These are phyloP conservation scores for Wickerhamiella musiphila DNA, from an alignment of 805 yeast genomes.

Conservation along the genomic window DNA sequence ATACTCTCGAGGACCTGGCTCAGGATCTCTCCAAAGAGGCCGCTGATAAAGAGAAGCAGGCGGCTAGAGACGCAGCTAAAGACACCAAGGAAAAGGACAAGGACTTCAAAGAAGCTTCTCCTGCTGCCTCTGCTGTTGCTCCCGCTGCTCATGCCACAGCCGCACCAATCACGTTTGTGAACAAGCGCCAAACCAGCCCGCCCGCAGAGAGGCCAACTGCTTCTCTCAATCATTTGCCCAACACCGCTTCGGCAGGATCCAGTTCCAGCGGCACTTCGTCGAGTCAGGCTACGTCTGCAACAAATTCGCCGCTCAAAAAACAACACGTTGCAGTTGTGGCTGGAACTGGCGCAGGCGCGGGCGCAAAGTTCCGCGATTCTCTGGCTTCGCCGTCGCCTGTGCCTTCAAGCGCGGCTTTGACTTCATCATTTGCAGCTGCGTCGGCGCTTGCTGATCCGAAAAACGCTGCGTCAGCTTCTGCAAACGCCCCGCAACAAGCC, in stretches of 20 bases:
- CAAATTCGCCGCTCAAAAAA: too few relatives aligned
- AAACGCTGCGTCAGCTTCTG: constrained; percentile 1
- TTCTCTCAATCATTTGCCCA: too few relatives aligned
- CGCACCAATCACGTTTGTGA: constrained; percentile 12
- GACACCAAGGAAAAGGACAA: constrained; percentile 13
- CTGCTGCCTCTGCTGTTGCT: constrained; percentile 12
- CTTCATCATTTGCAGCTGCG: too few relatives aligned
- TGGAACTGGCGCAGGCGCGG: too few relatives aligned
- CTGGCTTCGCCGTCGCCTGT: too few relatives aligned
- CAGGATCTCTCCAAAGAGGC: constrained; percentile 21
- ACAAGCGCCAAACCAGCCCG: too few relatives aligned
- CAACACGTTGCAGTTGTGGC: too few relatives aligned
- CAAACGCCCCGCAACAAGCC: background rate
- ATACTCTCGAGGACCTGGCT: constrained; percentile 22
- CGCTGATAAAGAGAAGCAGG: constrained; percentile 19
- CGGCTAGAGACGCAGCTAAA: constrained; percentile 11
- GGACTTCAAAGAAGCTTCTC: constrained; percentile 17
- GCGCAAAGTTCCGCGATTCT: too few relatives aligned
- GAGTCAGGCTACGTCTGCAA: background rate
- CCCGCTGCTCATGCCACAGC: constrained; percentile 13
- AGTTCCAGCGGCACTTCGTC: constrained; percentile 8
- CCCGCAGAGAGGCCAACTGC: too few relatives aligned
- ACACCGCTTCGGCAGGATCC: constrained; percentile 8
- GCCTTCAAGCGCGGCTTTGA: too few relatives aligned
- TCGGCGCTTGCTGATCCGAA: background rate